Conservation (phyloP, 192 early-diverging fungal species). For the Coemansia sp. region DNA sequence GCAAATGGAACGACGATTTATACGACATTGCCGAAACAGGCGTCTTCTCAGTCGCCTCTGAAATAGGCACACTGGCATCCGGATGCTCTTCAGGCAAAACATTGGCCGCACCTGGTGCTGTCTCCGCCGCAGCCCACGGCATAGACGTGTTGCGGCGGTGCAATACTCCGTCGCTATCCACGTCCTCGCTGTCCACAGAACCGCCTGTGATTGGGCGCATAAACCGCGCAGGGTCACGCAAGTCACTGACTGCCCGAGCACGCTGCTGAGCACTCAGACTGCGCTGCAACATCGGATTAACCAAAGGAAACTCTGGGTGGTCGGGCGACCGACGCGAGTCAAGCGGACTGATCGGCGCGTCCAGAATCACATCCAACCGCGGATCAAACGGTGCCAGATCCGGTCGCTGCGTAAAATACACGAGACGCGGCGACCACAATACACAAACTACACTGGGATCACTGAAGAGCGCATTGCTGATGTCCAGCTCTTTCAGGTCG, state of each 20-base stretch:
- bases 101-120: not conserved
- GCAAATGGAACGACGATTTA: conserved; percentile 51
- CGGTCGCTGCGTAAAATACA: conserved; percentile 56
- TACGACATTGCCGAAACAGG: conserved; percentile 41
- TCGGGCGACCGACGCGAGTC: conserved; percentile 1
- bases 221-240: conserved; percentile 7
- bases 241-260: conserved; percentile 36
- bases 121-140: conserved; percentile 30
- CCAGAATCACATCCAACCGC: conserved; percentile 25
- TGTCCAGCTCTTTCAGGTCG: conserved; percentile 46
- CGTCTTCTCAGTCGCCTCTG: conserved; percentile 2
- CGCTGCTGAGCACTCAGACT: conserved; percentile 28
- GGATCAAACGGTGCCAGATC: conserved; percentile 28
- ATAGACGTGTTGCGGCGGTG: conserved; percentile 49
- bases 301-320: not conserved
- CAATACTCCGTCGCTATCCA: not conserved
- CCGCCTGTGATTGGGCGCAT: conserved; percentile 11
- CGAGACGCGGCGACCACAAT: conserved; percentile 53
- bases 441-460: conserved; percentile 44
- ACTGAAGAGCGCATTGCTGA: conserved; percentile 44
- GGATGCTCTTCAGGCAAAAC: too few relatives aligned
- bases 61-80: not conserved
- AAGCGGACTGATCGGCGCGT: conserved; percentile 6
- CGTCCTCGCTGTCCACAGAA: not conserved
- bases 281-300: conserved; percentile 13